phyloP scores from a whole-genome alignment of 805 yeast genomes.

The Debaryomyces castellii region DNA sequence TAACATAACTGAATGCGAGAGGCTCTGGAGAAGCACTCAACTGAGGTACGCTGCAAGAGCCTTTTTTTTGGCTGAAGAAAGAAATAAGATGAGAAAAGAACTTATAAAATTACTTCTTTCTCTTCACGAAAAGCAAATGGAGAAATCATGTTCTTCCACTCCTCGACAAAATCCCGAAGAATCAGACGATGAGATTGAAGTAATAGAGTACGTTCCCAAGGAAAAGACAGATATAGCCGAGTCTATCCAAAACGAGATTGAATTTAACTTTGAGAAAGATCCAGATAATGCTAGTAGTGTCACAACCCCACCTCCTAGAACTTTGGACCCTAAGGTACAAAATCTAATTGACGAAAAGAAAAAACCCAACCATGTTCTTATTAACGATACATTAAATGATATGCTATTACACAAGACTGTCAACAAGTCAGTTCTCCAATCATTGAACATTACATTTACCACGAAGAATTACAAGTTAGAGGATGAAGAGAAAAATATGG shows the following conservation, averaged over 20 bases:
- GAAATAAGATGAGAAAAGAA: constrained; percentile 26
- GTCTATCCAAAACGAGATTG: neutral
- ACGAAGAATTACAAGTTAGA: constrained; percentile 4
- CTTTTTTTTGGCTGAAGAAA: constrained; percentile 27
- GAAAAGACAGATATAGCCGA: neutral
- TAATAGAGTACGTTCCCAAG: constrained; percentile 12
- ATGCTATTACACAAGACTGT: constrained; percentile 5
- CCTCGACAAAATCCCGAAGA: constrained; percentile 2
- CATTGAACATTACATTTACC: constrained; percentile 9
- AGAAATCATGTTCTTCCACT: neutral
- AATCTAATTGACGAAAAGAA: neutral
- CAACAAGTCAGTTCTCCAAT: neutral
- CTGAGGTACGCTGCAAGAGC: constrained; percentile 10
- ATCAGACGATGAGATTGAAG: constrained; percentile 19
- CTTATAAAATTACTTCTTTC: constrained; percentile 22
- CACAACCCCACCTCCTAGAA: neutral
- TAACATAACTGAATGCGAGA: constrained; percentile 47
- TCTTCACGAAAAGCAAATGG: constrained; percentile 19
- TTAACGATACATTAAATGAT: constrained; percentile 6
- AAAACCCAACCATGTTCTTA: neutral
- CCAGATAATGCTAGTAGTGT: neutral
- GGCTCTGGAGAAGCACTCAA: constrained; percentile 41
- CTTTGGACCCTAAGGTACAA: constrained; percentile 11
- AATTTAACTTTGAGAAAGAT: neutral
- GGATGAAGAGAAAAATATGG: constrained; percentile 1